A percentile compares a stretch with the other conserved stretches of the same genome.
Evolutionary conservation across 805 yeast species (phyloP).

Genomic region (Metschnikowia kofuensis): DNA sequence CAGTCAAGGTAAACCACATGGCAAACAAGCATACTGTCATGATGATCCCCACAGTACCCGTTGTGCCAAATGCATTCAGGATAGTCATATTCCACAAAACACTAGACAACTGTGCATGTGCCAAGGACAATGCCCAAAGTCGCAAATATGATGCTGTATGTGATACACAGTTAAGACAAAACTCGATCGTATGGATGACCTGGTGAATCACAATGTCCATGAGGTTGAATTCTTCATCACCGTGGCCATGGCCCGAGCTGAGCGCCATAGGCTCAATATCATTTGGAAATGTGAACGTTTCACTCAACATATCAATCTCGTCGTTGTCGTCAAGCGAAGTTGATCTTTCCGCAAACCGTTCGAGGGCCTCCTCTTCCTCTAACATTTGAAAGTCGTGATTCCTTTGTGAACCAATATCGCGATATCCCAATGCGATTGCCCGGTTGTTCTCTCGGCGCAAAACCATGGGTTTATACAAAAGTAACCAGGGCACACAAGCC

Average conservation of each 20-base stretch:
- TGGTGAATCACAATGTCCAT: conserved; percentile 77
- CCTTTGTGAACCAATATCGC: conserved; percentile 32
- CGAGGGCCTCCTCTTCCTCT: conserved; percentile 37
- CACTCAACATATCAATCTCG: conserved; percentile 19
- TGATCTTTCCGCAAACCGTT: conserved; percentile 7
- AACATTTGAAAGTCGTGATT: conserved; percentile 32
- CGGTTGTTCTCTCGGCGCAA: conserved; percentile 36
- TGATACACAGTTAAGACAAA: conserved; percentile 74
- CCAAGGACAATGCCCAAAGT: conserved; percentile 76
- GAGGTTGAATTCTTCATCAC: conserved; percentile 38
- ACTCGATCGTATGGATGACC: conserved; percentile 77
- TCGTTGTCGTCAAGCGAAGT: conserved; percentile 3
- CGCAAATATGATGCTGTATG: conserved; percentile 78
- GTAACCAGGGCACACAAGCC: conserved; percentile 72
- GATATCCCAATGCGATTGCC: conserved; percentile 32
- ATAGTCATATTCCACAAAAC: conserved; percentile 79
- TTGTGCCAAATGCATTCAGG: conserved; percentile 54
- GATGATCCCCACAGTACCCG: conserved; percentile 53
- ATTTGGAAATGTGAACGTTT: conserved; percentile 31
- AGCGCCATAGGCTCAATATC: conserved; percentile 33
- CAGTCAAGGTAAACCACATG: conserved; percentile 73
- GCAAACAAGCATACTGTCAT: conserved; percentile 63
- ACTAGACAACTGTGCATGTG: conserved; percentile 74
- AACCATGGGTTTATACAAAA: conserved; percentile 60
- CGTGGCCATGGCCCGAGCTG: conserved; percentile 35